Base-by-base conservation (phyloP, 345 rosid genomes). In the Anastatica hierochuntica region DNA sequence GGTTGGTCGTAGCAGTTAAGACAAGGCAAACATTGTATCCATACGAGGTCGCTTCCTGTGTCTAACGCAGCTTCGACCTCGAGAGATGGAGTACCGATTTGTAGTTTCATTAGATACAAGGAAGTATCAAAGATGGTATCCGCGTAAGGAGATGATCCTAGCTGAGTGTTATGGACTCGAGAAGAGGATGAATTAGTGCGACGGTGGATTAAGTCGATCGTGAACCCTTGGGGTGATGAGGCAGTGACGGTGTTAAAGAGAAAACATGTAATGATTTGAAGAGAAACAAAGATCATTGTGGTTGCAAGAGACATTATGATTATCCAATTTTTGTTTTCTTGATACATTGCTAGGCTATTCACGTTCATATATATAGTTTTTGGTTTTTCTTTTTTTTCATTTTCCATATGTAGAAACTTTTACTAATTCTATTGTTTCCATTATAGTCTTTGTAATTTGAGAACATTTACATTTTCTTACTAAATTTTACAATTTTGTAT, bases 141-240 rank as follows among this genome's bases (percentile, higher is more conserved):
- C 2, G 30, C 49, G 4, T 63, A 55, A 20, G 62, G 68, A 8
- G 62, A 62, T 36, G 51, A 16, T 0, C 7, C 1, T 17, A 1
- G 8, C 12, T 4, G 53, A 62, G 1, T 3, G 12, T 27, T 23
- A n/a, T n/a, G n/a, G n/a, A n/a, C n/a, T n/a, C n/a, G 30, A 15
- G 4, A 40, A 27, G 50, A 48, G 40, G 63, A 31, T 0, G 42
- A 23, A 23, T 56, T 56, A 1, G 38, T n/a, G 27, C 38, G 63
- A 56, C 44, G 50, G 2, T 49, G 43, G 44, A 33, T 16, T 8
- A 64, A 41, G 38, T 48, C 51, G 11, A 55, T 14, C 38, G 69
- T 64, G 69, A 64, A 64, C 10, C 69, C 57, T 1, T 27, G 63
- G 4, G 44, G 14, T 56, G 56, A 46, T 20, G 54, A 53, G 26